phyloP scores from a whole-genome alignment of 108 stramenopile genomes.

The Cyclotella distinguenda region DNA sequence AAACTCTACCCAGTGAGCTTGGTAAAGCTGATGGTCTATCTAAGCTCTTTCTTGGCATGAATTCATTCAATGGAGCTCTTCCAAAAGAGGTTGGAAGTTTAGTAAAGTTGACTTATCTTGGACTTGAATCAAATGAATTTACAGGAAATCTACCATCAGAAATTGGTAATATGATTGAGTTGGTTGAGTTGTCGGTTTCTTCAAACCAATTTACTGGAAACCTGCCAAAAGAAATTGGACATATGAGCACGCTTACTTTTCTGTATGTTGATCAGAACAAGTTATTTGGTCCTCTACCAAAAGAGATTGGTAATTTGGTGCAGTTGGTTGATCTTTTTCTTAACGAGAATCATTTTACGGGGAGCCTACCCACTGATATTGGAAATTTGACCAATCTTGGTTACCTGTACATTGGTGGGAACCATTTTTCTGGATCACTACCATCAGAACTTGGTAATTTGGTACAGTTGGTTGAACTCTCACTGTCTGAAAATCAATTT shows the following conservation, averaged over 20 bases:
- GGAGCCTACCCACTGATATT: slow-evolving; percentile 44
- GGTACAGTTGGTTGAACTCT: slow-evolving; percentile 44
- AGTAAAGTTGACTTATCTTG: neutral
- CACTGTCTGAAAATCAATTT: slow-evolving; percentile 38
- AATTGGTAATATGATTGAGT: neutral
- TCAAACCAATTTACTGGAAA: slow-evolving; percentile 63
- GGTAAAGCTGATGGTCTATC: slow-evolving; percentile 27
- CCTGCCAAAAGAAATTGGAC: slow-evolving; percentile 35
- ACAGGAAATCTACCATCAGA: neutral
- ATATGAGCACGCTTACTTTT: slow-evolving; percentile 49
- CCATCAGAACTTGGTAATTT: slow-evolving; percentile 38
- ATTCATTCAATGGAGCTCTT: slow-evolving; percentile 6
- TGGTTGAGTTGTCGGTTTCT: neutral
- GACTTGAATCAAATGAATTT: neutral
- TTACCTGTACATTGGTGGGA: slow-evolving; percentile 50
- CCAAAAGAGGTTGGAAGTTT: slow-evolving; percentile 11
- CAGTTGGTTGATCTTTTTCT: slow-evolving; percentile 37
- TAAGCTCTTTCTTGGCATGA: slow-evolving; percentile 4
- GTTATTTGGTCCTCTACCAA: slow-evolving; percentile 59
- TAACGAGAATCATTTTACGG: slow-evolving; percentile 45
- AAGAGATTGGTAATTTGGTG: slow-evolving; percentile 33
- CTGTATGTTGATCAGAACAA: slow-evolving; percentile 68
- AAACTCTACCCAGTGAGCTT: slow-evolving; percentile 43
- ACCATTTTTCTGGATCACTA: slow-evolving; percentile 46
- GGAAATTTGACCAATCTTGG: slow-evolving; percentile 50